phyloP scores from a whole-genome alignment of 768 basidiomycete species.

The Mycena vulgaris region DNA sequence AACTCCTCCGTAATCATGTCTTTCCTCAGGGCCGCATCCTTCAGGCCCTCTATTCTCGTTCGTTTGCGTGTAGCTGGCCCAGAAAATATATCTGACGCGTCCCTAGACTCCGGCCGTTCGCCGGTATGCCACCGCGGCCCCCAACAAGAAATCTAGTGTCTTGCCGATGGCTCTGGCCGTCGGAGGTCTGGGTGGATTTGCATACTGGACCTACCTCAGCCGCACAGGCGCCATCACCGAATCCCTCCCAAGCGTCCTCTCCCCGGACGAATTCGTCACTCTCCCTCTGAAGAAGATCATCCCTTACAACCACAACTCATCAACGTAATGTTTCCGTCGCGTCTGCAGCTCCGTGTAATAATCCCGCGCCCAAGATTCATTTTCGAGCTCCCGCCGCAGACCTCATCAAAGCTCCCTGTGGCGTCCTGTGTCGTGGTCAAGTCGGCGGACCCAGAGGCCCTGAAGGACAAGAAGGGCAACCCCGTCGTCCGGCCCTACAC shows the following conservation, averaged over 20 bases:
- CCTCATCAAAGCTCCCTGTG: conserved; percentile 84
- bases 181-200: conserved; percentile 60
- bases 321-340: conserved; percentile 62
- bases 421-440: conserved; percentile 86
- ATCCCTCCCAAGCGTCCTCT: conserved; percentile 62
- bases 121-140: conserved; percentile 54
- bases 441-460: conserved; percentile 75
- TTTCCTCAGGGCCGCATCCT: conserved; percentile 17
- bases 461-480: conserved; percentile 85
- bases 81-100: conserved; percentile 1
- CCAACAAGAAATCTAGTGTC: conserved; percentile 64
- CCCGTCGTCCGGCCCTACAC: conserved; percentile 95
- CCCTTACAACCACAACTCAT: conserved; percentile 96
- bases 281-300: conserved; percentile 87
- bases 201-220: conserved; percentile 68
- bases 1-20: conserved; percentile 7
- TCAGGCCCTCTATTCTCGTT: conserved; percentile 12
- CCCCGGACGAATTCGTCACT: conserved; percentile 82
- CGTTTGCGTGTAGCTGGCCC: conserved; percentile 4
- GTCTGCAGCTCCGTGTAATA: background rate
- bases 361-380: conserved; percentile 66
- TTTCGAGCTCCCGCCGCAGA: conserved; percentile 85
- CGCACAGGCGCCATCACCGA: conserved; percentile 33
- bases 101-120: conserved; percentile 23
- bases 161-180: conserved; percentile 60